phyloP scores from a whole-genome alignment of 1,284 basidiomycete genomes.

The Chondrostereum purpureum region DNA sequence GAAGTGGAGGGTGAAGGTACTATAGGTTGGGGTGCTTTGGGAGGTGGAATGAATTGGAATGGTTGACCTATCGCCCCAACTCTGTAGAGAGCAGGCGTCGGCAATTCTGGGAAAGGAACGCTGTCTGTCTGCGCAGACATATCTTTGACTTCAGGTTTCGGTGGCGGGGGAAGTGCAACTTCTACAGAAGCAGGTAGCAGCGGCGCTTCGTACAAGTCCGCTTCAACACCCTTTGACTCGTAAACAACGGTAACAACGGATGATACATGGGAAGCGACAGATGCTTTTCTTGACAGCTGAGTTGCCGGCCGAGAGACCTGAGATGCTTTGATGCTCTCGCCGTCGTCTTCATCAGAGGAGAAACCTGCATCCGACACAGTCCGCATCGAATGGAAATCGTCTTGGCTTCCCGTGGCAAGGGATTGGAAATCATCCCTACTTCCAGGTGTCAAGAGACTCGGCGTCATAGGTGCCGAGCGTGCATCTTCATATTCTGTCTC shows the following conservation, averaged over 20 bases:
- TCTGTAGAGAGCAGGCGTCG: slow-evolving; percentile 40
- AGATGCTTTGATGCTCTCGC: slow-evolving; percentile 63
- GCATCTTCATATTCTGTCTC: slow-evolving; percentile 42
- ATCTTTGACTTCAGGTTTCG: slow-evolving; percentile 59
- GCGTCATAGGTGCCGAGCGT: slow-evolving; percentile 10
- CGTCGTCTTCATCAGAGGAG: slow-evolving; percentile 56
- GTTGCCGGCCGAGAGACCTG: slow-evolving; percentile 20
- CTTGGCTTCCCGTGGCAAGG: slow-evolving; percentile 34
- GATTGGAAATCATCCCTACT: slow-evolving; percentile 38
- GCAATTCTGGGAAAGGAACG: slow-evolving; percentile 19
- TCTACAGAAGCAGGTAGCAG: slow-evolving; percentile 11
- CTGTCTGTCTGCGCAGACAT: slow-evolving; percentile 72
- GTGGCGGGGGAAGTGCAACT: too few relatives aligned
- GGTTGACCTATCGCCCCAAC: slow-evolving; percentile 54
- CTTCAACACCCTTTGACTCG: slow-evolving; percentile 32
- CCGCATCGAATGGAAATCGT: slow-evolving; percentile 73
- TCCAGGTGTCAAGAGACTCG: slow-evolving; percentile 3
- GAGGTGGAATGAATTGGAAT: slow-evolving; percentile 69
- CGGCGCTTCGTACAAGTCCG: slow-evolving; percentile 23
- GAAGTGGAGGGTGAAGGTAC: slow-evolving; percentile 29
- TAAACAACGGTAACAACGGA: slow-evolving; percentile 14
- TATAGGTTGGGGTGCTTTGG: slow-evolving; percentile 15
- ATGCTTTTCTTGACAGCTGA: slow-evolving; percentile 20
- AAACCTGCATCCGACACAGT: slow-evolving; percentile 43
- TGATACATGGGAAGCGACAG: slow-evolving; percentile 21